Base-by-base conservation (phyloP, 139 green algal genomes). In the Auxenochlorella pyrenoidosa region DNA sequence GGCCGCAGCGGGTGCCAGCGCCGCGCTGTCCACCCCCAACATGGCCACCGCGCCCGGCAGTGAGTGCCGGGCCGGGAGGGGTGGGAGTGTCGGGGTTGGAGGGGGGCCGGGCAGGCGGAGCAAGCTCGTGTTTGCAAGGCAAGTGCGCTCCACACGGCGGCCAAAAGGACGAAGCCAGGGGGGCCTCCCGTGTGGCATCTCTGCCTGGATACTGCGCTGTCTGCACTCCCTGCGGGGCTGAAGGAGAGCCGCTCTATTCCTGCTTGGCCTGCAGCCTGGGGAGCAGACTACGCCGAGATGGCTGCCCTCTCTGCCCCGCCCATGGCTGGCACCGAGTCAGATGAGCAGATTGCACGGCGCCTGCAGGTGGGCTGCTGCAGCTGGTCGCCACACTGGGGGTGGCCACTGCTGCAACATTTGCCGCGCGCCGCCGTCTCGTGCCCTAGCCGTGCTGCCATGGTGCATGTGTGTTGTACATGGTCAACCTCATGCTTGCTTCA, bases 281-380 rank as follows among this genome's bases (percentile, higher is more conserved):
- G 75, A 30, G 70, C 70, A 38, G 66, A 73, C 66, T 73, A 73
- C 32, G 66, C 13, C 13, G 66, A 73, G 32, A 38, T 40, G 66
- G 66, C 66, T 44, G 70, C 36, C n/a, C 34, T 76, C 34, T 43
- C 34, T 2, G 34, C 70, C 13, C 70, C 70, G 10, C 1, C 36
- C 70, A 26, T 76, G 70, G 70, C 34, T 0, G 70, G 70, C 34
- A 47, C 79, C 6, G 58, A 73, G 24, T 75, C 79, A 6, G 79
- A 84, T 43, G 79, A 84, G 16, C 24, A 72, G 54, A 84, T 84
- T 58, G 79, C 79, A 5, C 58, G 79, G 22, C 79, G 79, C 47
- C 60, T 68, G 79, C 54, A 81, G 75, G 75, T 81, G 75, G 28
- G 75, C 0, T 6, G 68, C 21, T 6, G 63, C 21, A 71, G 59